Base-by-base conservation (phyloP, 2,329 filamentous ascomycete genomes). In the Fusarium irregulare region DNA sequence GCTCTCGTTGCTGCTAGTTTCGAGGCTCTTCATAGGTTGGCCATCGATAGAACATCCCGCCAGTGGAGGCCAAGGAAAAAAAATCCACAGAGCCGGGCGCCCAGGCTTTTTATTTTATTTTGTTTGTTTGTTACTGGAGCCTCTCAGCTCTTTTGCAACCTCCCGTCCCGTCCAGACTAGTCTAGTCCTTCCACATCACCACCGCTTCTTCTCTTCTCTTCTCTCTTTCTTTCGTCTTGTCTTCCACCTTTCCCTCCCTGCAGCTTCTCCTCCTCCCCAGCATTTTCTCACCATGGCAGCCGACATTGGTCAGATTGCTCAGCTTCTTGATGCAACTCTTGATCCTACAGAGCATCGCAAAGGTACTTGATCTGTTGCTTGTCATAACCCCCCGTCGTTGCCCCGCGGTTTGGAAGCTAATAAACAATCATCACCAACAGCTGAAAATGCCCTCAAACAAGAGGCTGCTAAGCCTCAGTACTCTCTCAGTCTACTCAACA, bases 251-350 rank as follows among this genome's bases (percentile, higher is more conserved):
- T 55, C 30, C 47, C 61, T 59, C 62, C 58, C 49, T 55, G 57
- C 40, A 60, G 62, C 25, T 30, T 51, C 41, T 57, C 21, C 48
- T 40, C 37, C 50, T 41, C 44, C 34, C 18, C 18, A 48, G 61
- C 54, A 71, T 55, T 54, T 71, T 63, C 42, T 77, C 78, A 85
- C 72, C 77, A 89, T 89, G 87, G 85, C 86, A 77, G 82, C 85
- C 73, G 83, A 87, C 72, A 83, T 88, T 77, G 83, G 82, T 73
- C 82, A 83, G 65, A 84, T 98, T 80, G 92, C 93, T 70, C 89
- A 93, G 86, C 87, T 98, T 80, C 90, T 99, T 70, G 89, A 97
- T 81, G 93, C 93, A 76, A 98, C 94, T 76, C 88, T 98, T 76
- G 93, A 98, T 82, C 93, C 93, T 20, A 85, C 88, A 70, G 90